These are phyloP conservation scores for Euphorbia pulcherrima DNA, from an alignment of 345 rosid species.

Conservation along the genomic window DNA sequence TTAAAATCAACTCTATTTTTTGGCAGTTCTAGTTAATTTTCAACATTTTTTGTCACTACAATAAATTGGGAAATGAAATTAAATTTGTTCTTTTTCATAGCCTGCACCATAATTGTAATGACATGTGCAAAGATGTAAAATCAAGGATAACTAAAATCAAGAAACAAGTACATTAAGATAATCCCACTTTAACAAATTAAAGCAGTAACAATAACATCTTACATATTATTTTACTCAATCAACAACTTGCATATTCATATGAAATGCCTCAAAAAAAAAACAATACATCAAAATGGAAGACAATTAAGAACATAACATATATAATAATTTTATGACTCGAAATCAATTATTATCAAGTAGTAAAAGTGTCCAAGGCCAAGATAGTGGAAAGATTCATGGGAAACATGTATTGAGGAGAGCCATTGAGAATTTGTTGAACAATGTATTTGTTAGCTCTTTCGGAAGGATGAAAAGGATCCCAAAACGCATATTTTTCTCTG, in stretches of 20 bases:
- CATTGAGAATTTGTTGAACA: slow-evolving; percentile 3
- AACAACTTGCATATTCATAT: background rate
- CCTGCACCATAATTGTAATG: too few relatives aligned
- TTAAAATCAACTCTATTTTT: too few relatives aligned
- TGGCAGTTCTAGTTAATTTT: too few relatives aligned
- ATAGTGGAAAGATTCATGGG: slow-evolving; percentile 25
- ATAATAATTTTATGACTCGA: background rate
- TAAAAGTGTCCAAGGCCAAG: slow-evolving; percentile 43
- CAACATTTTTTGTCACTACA: too few relatives aligned
- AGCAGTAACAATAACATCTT: background rate
- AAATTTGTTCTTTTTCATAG: too few relatives aligned
- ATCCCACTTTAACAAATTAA: too few relatives aligned
- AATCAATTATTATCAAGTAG: slow-evolving; percentile 8
- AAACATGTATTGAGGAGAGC: slow-evolving; percentile 4
- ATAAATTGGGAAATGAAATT: too few relatives aligned
- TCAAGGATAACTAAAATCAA: too few relatives aligned
- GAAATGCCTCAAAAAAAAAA: background rate
- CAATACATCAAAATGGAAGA: background rate
- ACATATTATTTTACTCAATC: background rate
- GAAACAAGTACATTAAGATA: too few relatives aligned
- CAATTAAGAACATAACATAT: background rate
- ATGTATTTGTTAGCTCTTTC: slow-evolving; percentile 18
- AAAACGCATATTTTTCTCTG: slow-evolving; percentile 18
- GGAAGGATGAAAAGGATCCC: slow-evolving; percentile 23
- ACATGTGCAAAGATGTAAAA: too few relatives aligned